A percentile compares a stretch with the other conserved stretches of the same genome.
Evolutionary conservation across 495 filamentous ascomycete genomes (phyloP).

Genomic region (Achaetomiella virescens): DNA sequence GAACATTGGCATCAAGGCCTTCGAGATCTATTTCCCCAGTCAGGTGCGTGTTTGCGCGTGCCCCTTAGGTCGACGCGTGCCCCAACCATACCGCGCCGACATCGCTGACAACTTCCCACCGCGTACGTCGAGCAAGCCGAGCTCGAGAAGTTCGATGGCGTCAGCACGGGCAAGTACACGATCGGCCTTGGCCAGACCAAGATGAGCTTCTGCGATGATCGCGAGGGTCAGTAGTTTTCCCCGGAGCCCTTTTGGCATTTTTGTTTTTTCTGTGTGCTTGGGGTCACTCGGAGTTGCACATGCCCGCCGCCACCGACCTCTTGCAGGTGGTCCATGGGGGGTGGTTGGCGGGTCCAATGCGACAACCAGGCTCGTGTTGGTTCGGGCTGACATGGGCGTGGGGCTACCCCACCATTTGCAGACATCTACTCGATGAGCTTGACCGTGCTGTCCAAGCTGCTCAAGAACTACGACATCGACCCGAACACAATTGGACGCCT

Average conservation of each 20-base stretch:
- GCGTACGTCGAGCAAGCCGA: conserved; percentile 96
- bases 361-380: conserved; percentile 11
- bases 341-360: conserved; percentile 1
- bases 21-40: conserved; percentile 96
- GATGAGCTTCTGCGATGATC: conserved; percentile 99
- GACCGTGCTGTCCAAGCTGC: conserved; percentile 79
- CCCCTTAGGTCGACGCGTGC: not conserved
- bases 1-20: conserved; percentile 99
- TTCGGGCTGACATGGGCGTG: conserved; percentile 22
- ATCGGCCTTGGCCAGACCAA: conserved; percentile 99
- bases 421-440: conserved; percentile 98
- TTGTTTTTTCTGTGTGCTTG: conserved; percentile 3
- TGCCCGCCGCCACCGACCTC: not conserved
- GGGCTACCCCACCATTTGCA: conserved; percentile 35
- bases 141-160: conserved; percentile 97
- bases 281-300: not conserved
- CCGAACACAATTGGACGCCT: conserved; percentile 82
- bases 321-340: conserved; percentile 3
- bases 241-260: not conserved
- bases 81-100: conserved; percentile 11
- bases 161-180: conserved; percentile 90
- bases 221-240: conserved; percentile 66
- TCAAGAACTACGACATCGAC: conserved; percentile 93
- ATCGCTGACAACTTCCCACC: conserved; percentile 25
- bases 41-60: conserved; percentile 57